phyloP scores from a whole-genome alignment of 345 rosid genomes.

The Arabidopsis suecica region DNA sequence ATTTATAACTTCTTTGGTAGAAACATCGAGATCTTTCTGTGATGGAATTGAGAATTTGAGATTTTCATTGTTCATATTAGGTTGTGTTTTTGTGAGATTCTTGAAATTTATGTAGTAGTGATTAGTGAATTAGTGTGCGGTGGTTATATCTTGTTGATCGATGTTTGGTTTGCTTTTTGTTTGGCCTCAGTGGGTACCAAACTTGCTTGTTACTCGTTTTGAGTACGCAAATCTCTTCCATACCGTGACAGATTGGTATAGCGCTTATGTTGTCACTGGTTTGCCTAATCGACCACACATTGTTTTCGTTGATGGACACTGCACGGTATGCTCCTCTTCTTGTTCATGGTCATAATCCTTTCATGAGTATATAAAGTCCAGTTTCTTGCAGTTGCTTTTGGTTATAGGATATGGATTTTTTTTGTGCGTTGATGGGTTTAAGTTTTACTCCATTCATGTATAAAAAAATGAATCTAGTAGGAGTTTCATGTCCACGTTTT shows the following conservation, averaged over 20 bases:
- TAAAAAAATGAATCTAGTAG: neutral
- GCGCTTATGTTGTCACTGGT: conserved; percentile 82
- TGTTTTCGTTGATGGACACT: conserved; percentile 89
- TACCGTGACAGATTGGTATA: conserved; percentile 94
- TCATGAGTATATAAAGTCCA: neutral
- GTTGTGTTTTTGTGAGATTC: conserved; percentile 34
- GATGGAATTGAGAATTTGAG: neutral
- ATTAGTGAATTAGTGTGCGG: neutral
- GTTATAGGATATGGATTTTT: neutral
- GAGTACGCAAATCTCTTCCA: conserved; percentile 97
- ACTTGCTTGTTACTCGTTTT: conserved; percentile 67
- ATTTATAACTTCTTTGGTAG: too few relatives aligned
- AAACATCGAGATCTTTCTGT: neutral
- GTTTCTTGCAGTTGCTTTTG: conserved; percentile 10
- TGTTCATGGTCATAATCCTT: conserved; percentile 12
- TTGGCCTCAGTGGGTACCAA: conserved; percentile 81
- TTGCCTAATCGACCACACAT: conserved; percentile 83
- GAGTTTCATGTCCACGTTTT: conserved; percentile 19
- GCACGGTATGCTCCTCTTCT: conserved; percentile 54
- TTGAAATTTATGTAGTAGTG: conserved; percentile 7
- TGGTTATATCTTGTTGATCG: conserved; percentile 10
- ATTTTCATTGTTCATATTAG: conserved; percentile 17
- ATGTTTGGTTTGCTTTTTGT: conserved; percentile 23
- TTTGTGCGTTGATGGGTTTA: neutral
- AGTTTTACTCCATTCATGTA: neutral